Percentiles rank a stretch among this genome's conserved stretches.
phyloP scores from a whole-genome alignment of 1,139 yeast genomes.

The Chernovozyma aurita region DNA sequence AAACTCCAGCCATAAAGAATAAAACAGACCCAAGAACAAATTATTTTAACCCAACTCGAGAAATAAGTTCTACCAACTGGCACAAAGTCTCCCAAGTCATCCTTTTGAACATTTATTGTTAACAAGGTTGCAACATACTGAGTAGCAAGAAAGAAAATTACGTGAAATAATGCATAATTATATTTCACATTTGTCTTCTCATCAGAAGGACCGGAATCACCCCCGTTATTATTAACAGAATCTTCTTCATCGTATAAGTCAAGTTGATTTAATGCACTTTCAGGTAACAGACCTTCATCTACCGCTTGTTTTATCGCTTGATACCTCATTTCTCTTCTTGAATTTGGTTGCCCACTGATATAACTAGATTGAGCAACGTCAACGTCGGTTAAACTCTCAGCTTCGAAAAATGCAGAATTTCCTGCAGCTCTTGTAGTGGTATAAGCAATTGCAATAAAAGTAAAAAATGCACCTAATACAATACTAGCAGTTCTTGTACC shows the following conservation, averaged over 20 bases:
- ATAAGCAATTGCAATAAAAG: constrained; percentile 92
- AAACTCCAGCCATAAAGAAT: constrained; percentile 85
- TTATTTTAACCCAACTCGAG: constrained; percentile 90
- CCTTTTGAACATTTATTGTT: constrained; percentile 86
- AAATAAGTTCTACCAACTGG: constrained; percentile 98
- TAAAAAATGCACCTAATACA: constrained; percentile 86
- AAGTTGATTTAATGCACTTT: constrained; percentile 75
- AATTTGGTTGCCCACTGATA: constrained; percentile 47
- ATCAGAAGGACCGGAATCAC: constrained; percentile 43
- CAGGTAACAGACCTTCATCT: constrained; percentile 91
- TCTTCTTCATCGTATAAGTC: constrained; percentile 54
- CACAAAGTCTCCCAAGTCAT: constrained; percentile 81
- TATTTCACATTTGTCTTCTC: constrained; percentile 70
- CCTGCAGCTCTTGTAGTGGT: constrained; percentile 97
- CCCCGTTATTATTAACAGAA: constrained; percentile 20
- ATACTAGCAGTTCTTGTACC: constrained; percentile 91
- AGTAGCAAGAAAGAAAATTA: constrained; percentile 90
- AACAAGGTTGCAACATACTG: constrained; percentile 94
- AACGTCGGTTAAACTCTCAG: constrained; percentile 18
- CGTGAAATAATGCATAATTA: constrained; percentile 83
- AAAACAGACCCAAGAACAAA: constrained; percentile 91
- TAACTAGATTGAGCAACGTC: constrained; percentile 17
- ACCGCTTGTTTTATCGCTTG: constrained; percentile 93
- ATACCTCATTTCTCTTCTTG: constrained; percentile 69
- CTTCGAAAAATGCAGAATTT: constrained; percentile 53